Evolutionary conservation across 768 basidiomycete genomes (phyloP), one percentile per base, ranked within the genome.

Genomic region (Coprinopsis strossmayeri): DNA sequence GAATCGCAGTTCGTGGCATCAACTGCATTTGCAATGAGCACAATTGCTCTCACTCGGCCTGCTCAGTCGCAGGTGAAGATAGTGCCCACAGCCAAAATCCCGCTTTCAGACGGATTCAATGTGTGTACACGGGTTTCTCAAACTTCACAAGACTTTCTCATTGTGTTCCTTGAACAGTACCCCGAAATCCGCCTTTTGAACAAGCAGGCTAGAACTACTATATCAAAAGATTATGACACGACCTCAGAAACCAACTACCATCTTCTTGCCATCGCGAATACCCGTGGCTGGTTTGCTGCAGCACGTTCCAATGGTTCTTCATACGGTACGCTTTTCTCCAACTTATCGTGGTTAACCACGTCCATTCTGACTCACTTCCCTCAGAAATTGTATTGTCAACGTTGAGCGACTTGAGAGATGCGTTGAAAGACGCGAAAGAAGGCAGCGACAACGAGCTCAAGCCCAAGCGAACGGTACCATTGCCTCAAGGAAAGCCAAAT

Each of bases 201-300:
- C 61, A 89, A 85, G 59, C 78, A 80, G 43, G 66, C 77, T 28
- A 82, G 88, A 53, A 69, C 86, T 35, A 70, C 73, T 42, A 61
- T 91, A 5, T 90, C 87, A 12, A 65, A 73, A 15, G 66, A 73
- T 1, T 62, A 82, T 24, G 65, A 71, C 53, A 64, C 74, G 18
- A 57, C 74, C 1, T 64, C 73, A 4, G 70, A 73, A 21, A 63
- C 57, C 39, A 50, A 56, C 5, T 78, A 74, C 34, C 72, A 64
- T 46, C 68, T 84, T 15, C 77, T 91, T 54, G 73, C 79, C 2
- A 69, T 76, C 2, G 72, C 81, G 2, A 85, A 82, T 58, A 64
- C 69, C 11, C 74, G 69, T 53, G 82, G 79, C 24, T 89, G 81
- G 79, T 90, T 89, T 62, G 82, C 77, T 39, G 84, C 85, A 26